Conservation (phyloP, 768 basidiomycete species). For the Porphyrellus cyaneotinctus region DNA sequence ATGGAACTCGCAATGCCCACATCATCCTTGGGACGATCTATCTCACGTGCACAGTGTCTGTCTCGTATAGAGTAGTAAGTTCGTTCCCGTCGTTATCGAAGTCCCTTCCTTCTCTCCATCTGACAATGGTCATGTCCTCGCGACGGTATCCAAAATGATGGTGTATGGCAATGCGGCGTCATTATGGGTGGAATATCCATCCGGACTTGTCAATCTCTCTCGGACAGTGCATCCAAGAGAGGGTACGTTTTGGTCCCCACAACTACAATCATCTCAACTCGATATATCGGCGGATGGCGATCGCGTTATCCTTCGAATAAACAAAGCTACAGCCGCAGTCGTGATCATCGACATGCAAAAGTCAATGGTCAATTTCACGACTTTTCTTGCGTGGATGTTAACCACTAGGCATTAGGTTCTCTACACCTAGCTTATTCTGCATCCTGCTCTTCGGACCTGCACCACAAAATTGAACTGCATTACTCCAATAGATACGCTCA, state of each 20-base stretch:
- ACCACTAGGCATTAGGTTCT: constrained; percentile 32
- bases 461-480: constrained; percentile 55
- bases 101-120: neutral
- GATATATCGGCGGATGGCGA: constrained; percentile 55
- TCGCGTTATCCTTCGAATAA: constrained; percentile 47
- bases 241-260: constrained; percentile 28
- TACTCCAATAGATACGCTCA: too few species aligned
- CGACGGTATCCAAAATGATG: constrained; percentile 40
- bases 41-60: neutral
- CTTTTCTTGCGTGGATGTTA: constrained; percentile 1
- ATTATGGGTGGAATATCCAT: constrained; percentile 70
- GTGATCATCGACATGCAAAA: constrained; percentile 78
- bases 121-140: constrained; percentile 35
- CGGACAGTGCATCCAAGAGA: constrained; percentile 40
- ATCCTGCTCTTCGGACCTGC: too few species aligned
- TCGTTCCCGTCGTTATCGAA: neutral
- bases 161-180: constrained; percentile 53
- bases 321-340: constrained; percentile 47
- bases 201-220: constrained; percentile 58
- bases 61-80: constrained; percentile 9
- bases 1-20: neutral
- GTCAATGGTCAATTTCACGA: constrained; percentile 34
- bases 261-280: constrained; percentile 37
- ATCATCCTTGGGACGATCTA: neutral
- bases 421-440: constrained; percentile 37